phyloP scores from a whole-genome alignment of 2,329 filamentous ascomycete genomes.

The Cladorrhinum sp. region DNA sequence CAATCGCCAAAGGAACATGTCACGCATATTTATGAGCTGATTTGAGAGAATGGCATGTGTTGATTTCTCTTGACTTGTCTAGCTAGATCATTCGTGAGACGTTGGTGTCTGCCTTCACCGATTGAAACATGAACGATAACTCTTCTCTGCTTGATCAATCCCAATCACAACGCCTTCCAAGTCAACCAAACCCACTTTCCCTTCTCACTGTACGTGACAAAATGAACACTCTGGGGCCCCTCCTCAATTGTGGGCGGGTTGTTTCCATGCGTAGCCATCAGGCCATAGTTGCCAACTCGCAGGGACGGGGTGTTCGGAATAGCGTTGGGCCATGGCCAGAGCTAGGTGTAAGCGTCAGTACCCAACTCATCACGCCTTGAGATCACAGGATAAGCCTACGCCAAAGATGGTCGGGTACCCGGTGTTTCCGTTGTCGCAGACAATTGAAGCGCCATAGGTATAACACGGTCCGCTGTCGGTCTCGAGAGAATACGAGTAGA shows the following conservation, averaged over 20 bases:
- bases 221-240: slow-evolving; percentile 11
- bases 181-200: slow-evolving; percentile 21
- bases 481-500: slow-evolving; percentile 3
- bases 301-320: slow-evolving; percentile 11
- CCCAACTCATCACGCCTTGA: no score
- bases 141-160: no score
- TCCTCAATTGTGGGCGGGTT: slow-evolving; percentile 10
- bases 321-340: slow-evolving; percentile 15
- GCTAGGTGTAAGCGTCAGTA: no score
- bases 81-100: no score
- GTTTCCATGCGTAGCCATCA: slow-evolving; percentile 17
- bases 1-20: no score
- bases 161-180: slow-evolving; percentile 10
- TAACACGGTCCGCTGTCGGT: slow-evolving; percentile 10
- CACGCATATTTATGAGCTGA: no score
- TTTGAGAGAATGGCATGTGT: no score
- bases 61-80: no score
- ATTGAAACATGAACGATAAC: no score
- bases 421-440: slow-evolving; percentile 11
- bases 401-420: slow-evolving; percentile 12
- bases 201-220: slow-evolving; percentile 10
- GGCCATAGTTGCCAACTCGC: slow-evolving; percentile 18
- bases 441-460: slow-evolving; percentile 9
- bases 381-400: no score
- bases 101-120: no score